Evolutionary conservation across 495 filamentous ascomycete species (phyloP).

Genomic region (Xylaria grammica): DNA sequence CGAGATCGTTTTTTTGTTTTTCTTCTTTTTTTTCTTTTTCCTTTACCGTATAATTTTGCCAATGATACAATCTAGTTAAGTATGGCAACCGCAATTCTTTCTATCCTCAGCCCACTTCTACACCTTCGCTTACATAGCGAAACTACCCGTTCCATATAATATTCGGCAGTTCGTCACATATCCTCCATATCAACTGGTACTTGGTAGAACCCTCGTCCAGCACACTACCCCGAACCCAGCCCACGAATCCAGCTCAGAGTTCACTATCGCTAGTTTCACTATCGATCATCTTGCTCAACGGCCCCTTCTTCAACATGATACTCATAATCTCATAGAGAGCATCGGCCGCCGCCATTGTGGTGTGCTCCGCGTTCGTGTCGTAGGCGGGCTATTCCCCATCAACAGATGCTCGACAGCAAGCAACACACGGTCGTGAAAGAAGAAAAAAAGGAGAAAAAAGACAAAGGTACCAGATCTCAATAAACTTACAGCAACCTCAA

Average conservation of each 20-base stretch:
- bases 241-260: slow-evolving; percentile 18
- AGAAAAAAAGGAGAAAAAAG: background rate
- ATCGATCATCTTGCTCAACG: slow-evolving; percentile 39
- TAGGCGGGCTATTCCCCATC: slow-evolving; percentile 68
- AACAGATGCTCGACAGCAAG: background rate
- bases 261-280: slow-evolving; percentile 20
- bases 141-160: background rate
- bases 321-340: slow-evolving; percentile 86
- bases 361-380: slow-evolving; percentile 85
- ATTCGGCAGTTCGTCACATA: background rate
- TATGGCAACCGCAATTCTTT: no score
- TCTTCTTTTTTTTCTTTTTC: no score
- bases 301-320: slow-evolving; percentile 73
- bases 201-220: background rate
- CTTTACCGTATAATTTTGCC: no score
- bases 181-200: background rate
- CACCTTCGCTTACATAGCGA: background rate
- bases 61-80: no score
- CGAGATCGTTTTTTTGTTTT: no score
- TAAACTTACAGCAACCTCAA: slow-evolving; percentile 69
- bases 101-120: background rate
- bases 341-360: slow-evolving; percentile 83
- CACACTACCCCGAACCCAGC: no score
- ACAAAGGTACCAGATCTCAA: background rate
- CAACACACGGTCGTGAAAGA: background rate